phyloP scores from a whole-genome alignment of 2,329 filamentous ascomycete species.

The Trichoderma sp. region DNA sequence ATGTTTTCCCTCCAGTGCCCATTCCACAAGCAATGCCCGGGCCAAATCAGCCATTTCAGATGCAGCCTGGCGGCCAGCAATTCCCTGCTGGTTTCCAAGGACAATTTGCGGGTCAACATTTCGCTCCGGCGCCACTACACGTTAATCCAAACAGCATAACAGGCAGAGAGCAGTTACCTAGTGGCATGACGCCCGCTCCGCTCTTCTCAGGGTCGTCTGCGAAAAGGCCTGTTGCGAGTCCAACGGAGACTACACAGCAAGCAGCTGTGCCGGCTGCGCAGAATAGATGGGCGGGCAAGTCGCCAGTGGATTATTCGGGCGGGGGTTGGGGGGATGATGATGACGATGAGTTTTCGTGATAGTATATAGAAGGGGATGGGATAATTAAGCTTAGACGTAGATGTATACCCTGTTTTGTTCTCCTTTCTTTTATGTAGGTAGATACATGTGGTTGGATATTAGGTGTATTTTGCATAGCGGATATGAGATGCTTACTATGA shows the following conservation, averaged over 20 bases:
- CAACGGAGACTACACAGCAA: background rate
- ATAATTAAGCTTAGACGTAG: background rate
- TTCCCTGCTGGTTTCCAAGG: constrained; percentile 26
- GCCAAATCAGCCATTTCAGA: constrained; percentile 14
- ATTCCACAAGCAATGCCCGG: constrained; percentile 6
- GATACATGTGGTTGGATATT: background rate
- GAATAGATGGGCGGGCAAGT: constrained; percentile 35
- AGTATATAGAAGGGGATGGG: background rate
- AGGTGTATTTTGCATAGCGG: background rate
- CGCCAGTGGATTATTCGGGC: constrained; percentile 38
- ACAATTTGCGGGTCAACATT: background rate
- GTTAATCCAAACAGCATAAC: background rate
- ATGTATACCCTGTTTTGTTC: constrained; percentile 17
- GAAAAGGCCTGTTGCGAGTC: background rate
- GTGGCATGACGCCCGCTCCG: constrained; percentile 23
- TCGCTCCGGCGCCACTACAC: background rate
- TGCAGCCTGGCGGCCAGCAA: background rate
- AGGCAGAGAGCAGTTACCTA: background rate
- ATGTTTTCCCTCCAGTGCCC: constrained; percentile 6
- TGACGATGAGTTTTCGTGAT: constrained; percentile 18
- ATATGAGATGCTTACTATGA: background rate
- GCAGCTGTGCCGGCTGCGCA: background rate
- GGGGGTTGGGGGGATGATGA: constrained; percentile 36
- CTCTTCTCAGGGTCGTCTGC: constrained; percentile 12
- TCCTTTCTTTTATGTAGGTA: background rate